Evolutionary conservation across 1,284 basidiomycete genomes (phyloP).

Genomic region (Limonomyces culmigenus): DNA sequence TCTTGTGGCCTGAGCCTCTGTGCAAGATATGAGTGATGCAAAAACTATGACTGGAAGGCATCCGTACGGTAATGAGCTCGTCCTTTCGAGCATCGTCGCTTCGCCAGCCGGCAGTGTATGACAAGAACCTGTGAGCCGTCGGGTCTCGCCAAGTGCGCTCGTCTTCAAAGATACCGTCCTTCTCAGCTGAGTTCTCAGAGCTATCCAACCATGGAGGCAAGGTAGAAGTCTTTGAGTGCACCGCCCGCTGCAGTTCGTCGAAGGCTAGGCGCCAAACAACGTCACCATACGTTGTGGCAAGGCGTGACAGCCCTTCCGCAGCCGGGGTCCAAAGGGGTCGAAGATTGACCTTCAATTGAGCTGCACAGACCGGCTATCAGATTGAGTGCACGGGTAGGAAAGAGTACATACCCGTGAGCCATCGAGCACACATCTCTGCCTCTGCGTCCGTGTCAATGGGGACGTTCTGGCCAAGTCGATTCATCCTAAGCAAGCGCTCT

Average conservation of each 20-base stretch:
- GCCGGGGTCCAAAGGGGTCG: constrained; percentile 82
- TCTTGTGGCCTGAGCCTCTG: constrained; percentile 45
- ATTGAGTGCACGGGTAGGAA: constrained; percentile 1
- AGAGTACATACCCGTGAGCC: constrained; percentile 39
- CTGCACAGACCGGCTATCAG: constrained; percentile 17
- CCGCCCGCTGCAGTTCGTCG: constrained; percentile 11
- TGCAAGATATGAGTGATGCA: background rate
- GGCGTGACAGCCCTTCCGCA: constrained; percentile 41
- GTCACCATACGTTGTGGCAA: constrained; percentile 46
- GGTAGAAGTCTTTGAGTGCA: constrained; percentile 6
- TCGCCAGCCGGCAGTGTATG: constrained; percentile 8
- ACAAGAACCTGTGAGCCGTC: constrained; percentile 33
- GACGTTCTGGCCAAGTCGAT: constrained; percentile 36
- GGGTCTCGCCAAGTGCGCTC: constrained; percentile 64
- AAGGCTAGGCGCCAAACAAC: constrained; percentile 61
- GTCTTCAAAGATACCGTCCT: constrained; percentile 37
- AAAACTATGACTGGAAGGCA: background rate
- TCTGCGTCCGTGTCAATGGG: constrained; percentile 32
- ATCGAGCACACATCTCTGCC: constrained; percentile 37
- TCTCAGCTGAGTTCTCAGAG: constrained; percentile 10
- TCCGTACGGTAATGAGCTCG: background rate
- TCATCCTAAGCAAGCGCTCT: constrained; percentile 65
- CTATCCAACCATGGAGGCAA: constrained; percentile 12
- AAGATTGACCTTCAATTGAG: constrained; percentile 83
- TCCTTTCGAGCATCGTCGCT: background rate